Base-by-base conservation (phyloP, 108 stramenopile genomes). In the Cyclotella kingstonii region DNA sequence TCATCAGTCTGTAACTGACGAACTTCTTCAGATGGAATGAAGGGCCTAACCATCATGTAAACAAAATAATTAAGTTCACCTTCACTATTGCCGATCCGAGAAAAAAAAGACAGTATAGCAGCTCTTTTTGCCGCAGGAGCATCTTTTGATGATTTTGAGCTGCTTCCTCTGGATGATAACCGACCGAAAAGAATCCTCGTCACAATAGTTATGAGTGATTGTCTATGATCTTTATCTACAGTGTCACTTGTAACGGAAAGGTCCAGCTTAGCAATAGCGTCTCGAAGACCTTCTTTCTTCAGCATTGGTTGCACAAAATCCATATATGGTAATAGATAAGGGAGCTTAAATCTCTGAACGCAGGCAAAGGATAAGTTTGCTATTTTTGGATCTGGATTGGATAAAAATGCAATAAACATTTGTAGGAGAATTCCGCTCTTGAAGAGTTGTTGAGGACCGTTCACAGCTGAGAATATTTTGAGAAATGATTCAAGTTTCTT, bases 181-280 rank as follows among this genome's bases (percentile, higher is more conserved):
- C 87, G 77, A 5, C 93, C 93, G 61, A 91, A 91, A 19, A 94
- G 68, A 31, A 94, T 84, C 52, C 93, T 57, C 14, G 76, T 65
- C 12, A 91, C 54, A 18, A 90, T 54, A 5, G 85, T 80, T 12
- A 89, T 44, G 0, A 93, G 74, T 0, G 62, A 54, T 10, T 56
- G 50, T 6, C 86, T 66, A 49, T 93, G 85, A 29, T 86, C 73
- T 14, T 52, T 49, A 17, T 60, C 69, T 19, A 90, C 74, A 25
- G 54, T 65, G 10, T 80, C 83, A 12, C 46, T 51, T 23, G 77
- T 67, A 17, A 66, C 41, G 21, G 73, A 66, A 26, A 86, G 58
- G 41, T 81, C 74, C 40, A 91, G 78, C 11, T 84, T 77, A 0
- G 90, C 70, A 11, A 94, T 52, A 9, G 83, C 76, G 7, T 88